phyloP scores from a whole-genome alignment of 768 basidiomycete genomes.

The Lactarius sanguifluus region DNA sequence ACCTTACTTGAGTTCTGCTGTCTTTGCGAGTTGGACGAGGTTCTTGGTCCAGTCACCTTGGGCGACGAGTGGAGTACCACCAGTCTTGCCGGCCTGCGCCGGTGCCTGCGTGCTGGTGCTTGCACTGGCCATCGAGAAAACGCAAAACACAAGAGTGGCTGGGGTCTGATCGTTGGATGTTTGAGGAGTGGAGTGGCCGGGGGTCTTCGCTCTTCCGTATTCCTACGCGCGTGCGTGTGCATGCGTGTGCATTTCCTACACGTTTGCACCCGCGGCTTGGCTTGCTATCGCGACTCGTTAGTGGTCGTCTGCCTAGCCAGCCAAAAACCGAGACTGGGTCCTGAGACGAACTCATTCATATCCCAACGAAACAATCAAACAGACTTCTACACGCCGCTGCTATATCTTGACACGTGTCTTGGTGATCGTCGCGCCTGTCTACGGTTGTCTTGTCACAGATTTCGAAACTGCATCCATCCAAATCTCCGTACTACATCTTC shows the following conservation, averaged over 20 bases:
- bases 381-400: background rate
- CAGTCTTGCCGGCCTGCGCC: conserved; percentile 23
- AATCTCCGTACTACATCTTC: conserved; percentile 21
- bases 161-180: conserved; percentile 9
- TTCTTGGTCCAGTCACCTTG: conserved; percentile 87
- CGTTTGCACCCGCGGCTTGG: background rate
- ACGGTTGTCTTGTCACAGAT: conserved; percentile 5
- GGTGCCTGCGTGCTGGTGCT: conserved; percentile 27
- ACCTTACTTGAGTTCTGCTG: conserved; percentile 81
- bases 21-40: conserved; percentile 82
- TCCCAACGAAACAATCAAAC: background rate
- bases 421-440: conserved; percentile 2
- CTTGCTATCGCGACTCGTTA: background rate
- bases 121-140: conserved; percentile 23
- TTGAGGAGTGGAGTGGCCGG: background rate
- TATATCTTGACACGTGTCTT: background rate
- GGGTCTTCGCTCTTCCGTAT: background rate
- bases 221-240: background rate
- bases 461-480: conserved; percentile 13
- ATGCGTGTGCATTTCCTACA: too few relatives aligned
- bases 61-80: conserved; percentile 50
- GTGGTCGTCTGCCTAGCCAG: background rate
- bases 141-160: conserved; percentile 21
- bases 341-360: background rate
- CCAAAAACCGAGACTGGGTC: background rate